Conservation (phyloP, 2,329 filamentous ascomycete genomes). For the Colletotrichum incanum region DNA sequence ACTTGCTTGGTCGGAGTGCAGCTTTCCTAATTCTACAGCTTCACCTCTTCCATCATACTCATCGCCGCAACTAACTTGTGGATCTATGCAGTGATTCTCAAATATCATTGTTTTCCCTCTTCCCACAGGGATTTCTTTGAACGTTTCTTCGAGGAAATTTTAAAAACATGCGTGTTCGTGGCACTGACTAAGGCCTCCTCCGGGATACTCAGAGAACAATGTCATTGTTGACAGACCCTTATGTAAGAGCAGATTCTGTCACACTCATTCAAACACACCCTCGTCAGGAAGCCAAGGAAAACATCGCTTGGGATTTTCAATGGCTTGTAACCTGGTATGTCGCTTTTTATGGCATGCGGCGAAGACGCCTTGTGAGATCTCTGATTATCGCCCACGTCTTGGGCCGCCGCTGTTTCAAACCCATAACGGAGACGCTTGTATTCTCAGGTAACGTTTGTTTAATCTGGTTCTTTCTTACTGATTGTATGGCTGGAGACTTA, state of each 20-base stretch:
- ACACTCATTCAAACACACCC: not conserved
- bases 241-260: not conserved
- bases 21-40: not conserved
- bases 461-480: not conserved
- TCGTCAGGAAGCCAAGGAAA: not conserved
- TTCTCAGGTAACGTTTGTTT: not conserved
- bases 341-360: not conserved
- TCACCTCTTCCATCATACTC: not conserved
- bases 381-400: not conserved
- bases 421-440: not conserved
- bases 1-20: constrained; percentile 10
- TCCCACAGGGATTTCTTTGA: not conserved
- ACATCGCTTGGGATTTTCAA: too few species aligned
- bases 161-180: not conserved
- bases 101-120: not conserved
- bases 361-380: not conserved
- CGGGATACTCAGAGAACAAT: not conserved
- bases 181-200: not conserved
- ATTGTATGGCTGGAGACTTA: not conserved
- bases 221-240: not conserved
- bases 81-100: not conserved
- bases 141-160: not conserved
- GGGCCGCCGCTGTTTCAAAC: not conserved
- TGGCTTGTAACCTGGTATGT: not conserved
- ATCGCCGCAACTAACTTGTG: not conserved